Percentiles rank a stretch among this genome's conserved stretches.
Conservation (phyloP, 2,329 filamentous ascomycete genomes). For the Didymella sp. region DNA sequence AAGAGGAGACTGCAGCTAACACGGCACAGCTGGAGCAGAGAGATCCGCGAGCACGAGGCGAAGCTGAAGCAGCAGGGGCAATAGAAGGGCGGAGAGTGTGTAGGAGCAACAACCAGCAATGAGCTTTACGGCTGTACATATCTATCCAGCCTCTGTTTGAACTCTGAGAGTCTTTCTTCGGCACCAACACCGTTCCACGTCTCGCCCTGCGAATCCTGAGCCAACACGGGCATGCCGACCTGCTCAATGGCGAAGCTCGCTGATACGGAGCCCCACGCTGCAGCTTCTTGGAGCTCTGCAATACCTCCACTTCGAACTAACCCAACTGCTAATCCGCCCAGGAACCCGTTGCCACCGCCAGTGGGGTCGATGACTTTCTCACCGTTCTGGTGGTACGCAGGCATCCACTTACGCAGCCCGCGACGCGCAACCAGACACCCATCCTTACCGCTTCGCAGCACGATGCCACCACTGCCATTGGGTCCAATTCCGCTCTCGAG, state of each 20-base stretch:
- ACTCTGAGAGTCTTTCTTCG: slow-evolving; percentile 53
- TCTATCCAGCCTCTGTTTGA: slow-evolving; percentile 48
- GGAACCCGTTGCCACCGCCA: slow-evolving; percentile 90
- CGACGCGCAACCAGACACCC: slow-evolving; percentile 66
- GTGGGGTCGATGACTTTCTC: slow-evolving; percentile 84
- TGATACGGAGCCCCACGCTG: slow-evolving; percentile 78
- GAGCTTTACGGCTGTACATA: slow-evolving; percentile 49
- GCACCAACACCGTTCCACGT: slow-evolving; percentile 58
- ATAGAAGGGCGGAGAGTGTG: slow-evolving; percentile 4
- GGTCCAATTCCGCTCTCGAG: slow-evolving; percentile 46
- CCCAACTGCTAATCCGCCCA: slow-evolving; percentile 68
- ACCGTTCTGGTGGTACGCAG: slow-evolving; percentile 70
- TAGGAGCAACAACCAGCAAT: slow-evolving; percentile 9
- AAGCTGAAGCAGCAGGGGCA: slow-evolving; percentile 50
- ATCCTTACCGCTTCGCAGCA: slow-evolving; percentile 74
- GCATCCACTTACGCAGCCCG: slow-evolving; percentile 68
- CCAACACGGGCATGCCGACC: slow-evolving; percentile 76
- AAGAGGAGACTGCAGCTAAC: slow-evolving; percentile 35
- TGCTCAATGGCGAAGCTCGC: slow-evolving; percentile 96
- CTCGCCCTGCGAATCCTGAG: slow-evolving; percentile 45
- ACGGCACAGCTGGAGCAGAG: slow-evolving; percentile 69
- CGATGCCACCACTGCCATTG: slow-evolving; percentile 61
- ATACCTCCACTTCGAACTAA: slow-evolving; percentile 58
- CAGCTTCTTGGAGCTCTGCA: slow-evolving; percentile 69
- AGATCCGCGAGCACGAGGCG: slow-evolving; percentile 73